Evolutionary conservation across 495 filamentous ascomycete genomes (phyloP), one percentile per base, ranked within the genome.

Genomic region (Polyplosphaeria fusca): DNA sequence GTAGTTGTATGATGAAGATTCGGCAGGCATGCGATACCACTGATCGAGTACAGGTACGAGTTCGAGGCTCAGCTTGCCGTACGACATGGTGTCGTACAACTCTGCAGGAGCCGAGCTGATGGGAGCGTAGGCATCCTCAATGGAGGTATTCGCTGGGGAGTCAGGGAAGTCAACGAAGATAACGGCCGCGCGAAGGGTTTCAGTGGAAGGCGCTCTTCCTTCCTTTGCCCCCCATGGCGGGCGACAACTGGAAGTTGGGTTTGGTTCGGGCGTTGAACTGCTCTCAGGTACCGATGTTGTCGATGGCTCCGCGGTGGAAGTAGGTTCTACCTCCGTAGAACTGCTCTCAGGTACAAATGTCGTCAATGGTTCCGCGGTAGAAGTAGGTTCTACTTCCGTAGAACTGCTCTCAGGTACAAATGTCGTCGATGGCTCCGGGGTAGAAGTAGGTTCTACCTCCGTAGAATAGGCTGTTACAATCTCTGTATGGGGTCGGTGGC

Each of bases 41-140:
- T 44, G 11, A 18, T 58, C 54, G 38, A 42, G 23, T 4, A 49
- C 1, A 9, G 46, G 54, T 1, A 58, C 54, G 2, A 50, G 54
- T 30, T 58, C 54, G 38, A 58, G 46, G n/a, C 43, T 44, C 14
- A 58, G 54, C 38, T 50, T 58, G 32, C 54, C 54, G 46, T 58
- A 58, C 25, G 54, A 58, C 35, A 58, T 58, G 11, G 30, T 37
- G 23, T 44, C 44, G 54, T 30, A 58, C 4, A 58, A 20, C n/a
- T 49, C 54, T 12, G 45, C n/a, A 5, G 54, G 54, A 4, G 35
- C 35, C 1, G 45, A 40, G 0, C 20, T 20, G 24, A 49, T 30
- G 24, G 24, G 7, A n/a, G 19, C 32, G 43, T 49, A 58, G 18
- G 43, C 26, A 2, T 58, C 54, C n/a, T 49, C 1, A 20, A 58